Base-by-base conservation (phyloP, 768 basidiomycete species). In the Pleurotus pulmonarius region DNA sequence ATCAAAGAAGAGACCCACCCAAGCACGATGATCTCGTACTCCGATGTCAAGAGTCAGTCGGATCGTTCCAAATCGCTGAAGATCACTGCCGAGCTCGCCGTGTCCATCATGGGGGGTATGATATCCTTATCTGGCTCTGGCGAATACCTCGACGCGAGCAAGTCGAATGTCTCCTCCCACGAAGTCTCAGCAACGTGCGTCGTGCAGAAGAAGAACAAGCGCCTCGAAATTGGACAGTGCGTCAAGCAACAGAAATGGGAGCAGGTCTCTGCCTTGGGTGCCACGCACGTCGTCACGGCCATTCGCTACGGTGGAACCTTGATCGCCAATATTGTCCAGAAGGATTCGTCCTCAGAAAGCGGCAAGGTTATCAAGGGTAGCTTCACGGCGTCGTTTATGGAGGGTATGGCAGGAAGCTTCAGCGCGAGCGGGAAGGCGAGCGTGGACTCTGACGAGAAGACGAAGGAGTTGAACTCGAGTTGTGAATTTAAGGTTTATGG, bases 211-310 rank as follows among this genome's bases (percentile, higher is more conserved):
- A 53, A 53, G 51, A 53, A 53, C 15, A 40, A 43, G 38, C 13
- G 51, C 5, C 51, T 53, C 38, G 51, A 53, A 3, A 18, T 53
- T 4, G 51, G 51, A 8, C 51, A 53, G 41, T 40, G 34, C 41
- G 37, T 53, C 51, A 18, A n/a, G 11, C 37, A 53, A 20, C 5
- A 39, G 20, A 39, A 22, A 20, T 53, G 51, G 51, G 15, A 18
- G 38, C 51, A 41, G 16, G 51, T 53, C 37, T 22, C 20, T 22
- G 16, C 16, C 51, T 20, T 53, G 51, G 48, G 54, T 26, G 61
- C 61, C 46, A 62, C 59, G 24, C 61, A 62, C 26, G 59, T 62
- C 47, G 46, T 62, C 47, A 62, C 61, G 4, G 56, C 56, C 37
- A 62, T 62, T 49, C 47, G 51, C 26, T 62, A 52, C 43, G 61